Percentiles rank a stretch among this genome's conserved stretches.
Evolutionary conservation across 192 early-diverging fungal species (phyloP).

Genomic region (Piromyces finnis): DNA sequence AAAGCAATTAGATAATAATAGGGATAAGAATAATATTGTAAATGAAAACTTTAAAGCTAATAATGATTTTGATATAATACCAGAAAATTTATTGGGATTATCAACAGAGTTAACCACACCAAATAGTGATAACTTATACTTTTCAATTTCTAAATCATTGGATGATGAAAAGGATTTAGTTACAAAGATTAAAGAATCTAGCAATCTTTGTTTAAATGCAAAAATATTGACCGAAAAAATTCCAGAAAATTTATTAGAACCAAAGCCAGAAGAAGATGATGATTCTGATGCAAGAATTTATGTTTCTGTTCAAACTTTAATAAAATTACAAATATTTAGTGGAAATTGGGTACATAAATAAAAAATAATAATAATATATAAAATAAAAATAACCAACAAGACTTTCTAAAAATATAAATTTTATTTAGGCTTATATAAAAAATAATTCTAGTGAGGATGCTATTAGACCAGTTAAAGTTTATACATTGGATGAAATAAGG

Average conservation of each 20-base stretch:
- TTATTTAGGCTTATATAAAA: slow-evolving; percentile 10
- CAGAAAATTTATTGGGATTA: neutral
- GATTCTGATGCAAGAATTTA: slow-evolving; percentile 29
- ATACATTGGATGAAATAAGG: neutral
- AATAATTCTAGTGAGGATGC: slow-evolving; percentile 13
- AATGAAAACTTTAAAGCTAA: neutral
- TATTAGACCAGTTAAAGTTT: neutral
- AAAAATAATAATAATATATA: too few relatives aligned
- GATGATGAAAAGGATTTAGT: neutral
- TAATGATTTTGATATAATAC: neutral
- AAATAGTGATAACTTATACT: neutral
- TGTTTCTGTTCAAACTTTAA: slow-evolving; percentile 24
- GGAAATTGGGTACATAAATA: slow-evolving; percentile 24
- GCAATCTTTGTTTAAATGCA: neutral
- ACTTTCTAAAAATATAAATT: neutral
- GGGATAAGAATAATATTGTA: neutral
- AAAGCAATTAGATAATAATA: neutral
- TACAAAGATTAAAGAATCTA: neutral
- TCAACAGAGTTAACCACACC: neutral
- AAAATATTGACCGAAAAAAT: neutral
- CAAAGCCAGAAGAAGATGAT: slow-evolving; percentile 18
- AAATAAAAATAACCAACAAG: too few relatives aligned
- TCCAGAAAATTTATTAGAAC: slow-evolving; percentile 3
- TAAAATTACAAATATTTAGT: slow-evolving; percentile 29
- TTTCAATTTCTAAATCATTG: neutral